Evolutionary conservation across 805 yeast genomes (phyloP).

Genomic region (Sungouiella blattae): DNA sequence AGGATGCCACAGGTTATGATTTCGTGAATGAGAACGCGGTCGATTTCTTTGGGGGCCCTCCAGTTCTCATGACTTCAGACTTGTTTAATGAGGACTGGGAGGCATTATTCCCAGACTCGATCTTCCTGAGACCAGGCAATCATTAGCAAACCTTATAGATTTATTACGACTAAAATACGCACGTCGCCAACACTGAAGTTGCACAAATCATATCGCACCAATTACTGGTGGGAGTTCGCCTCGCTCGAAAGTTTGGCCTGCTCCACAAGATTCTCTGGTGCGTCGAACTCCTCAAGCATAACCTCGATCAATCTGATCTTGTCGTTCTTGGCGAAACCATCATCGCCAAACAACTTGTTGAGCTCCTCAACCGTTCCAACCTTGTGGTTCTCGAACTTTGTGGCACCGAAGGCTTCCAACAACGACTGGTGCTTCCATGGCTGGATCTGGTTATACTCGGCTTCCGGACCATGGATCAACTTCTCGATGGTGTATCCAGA

Average conservation of each 20-base stretch:
- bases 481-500: conserved; percentile 75
- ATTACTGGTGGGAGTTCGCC: background rate
- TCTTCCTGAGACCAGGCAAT: conserved; percentile 18
- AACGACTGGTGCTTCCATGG: conserved; percentile 62
- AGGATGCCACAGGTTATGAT: background rate
- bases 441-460: conserved; percentile 65
- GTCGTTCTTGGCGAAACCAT: conserved; percentile 49
- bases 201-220: no score
- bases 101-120: conserved; percentile 45
- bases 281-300: conserved; percentile 67
- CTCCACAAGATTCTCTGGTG: conserved; percentile 54
- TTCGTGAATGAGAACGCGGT: conserved; percentile 19
- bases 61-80: conserved; percentile 49
- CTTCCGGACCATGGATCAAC: conserved; percentile 66
- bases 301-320: conserved; percentile 66
- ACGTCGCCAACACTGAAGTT: no score
- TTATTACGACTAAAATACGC: no score
- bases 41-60: conserved; percentile 50
- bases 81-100: conserved; percentile 49
- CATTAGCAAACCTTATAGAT: no score
- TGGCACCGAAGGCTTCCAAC: conserved; percentile 59
- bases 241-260: conserved; percentile 20
- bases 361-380: conserved; percentile 58
- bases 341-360: conserved; percentile 44
- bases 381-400: conserved; percentile 50